Conservation (phyloP, 192 early-diverging fungal genomes). For the Globomyces pollinis-pini region DNA sequence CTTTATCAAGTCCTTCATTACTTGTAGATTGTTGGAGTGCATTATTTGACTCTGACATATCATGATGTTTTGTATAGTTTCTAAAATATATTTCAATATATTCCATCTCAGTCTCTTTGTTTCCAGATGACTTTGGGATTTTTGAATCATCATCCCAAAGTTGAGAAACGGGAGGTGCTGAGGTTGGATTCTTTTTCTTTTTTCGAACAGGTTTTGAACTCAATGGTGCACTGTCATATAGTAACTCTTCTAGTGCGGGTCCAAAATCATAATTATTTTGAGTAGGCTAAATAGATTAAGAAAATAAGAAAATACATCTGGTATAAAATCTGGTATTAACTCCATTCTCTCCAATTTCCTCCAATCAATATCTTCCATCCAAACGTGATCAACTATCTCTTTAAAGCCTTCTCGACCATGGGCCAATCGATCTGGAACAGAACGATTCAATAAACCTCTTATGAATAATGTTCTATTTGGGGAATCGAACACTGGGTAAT, state of each 20-base stretch:
- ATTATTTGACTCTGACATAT: too few relatives aligned
- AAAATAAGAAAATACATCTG: conserved; percentile 28
- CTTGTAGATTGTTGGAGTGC: too few relatives aligned
- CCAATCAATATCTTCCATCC: conserved; percentile 44
- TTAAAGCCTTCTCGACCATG: conserved; percentile 63
- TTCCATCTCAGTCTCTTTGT: background rate
- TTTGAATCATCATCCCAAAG: conserved; percentile 1
- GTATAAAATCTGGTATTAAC: conserved; percentile 37
- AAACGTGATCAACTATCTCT: conserved; percentile 43
- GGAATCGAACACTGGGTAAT: background rate
- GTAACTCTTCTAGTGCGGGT: conserved; percentile 8
- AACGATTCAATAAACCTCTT: conserved; percentile 57
- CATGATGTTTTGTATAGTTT: background rate
- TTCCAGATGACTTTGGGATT: background rate
- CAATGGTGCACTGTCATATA: conserved; percentile 2
- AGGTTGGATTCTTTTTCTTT: background rate
- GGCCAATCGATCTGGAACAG: conserved; percentile 66
- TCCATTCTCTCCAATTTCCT: conserved; percentile 24
- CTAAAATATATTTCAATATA: conserved; percentile 4
- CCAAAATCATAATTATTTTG: conserved; percentile 8
- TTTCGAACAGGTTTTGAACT: conserved; percentile 8
- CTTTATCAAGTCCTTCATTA: too few relatives aligned
- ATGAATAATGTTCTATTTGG: conserved; percentile 19
- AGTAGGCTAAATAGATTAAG: background rate
- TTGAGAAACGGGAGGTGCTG: background rate